Conservation (phyloP, 2,329 filamentous ascomycete species). For the Hymenoscyphus salicellus region DNA sequence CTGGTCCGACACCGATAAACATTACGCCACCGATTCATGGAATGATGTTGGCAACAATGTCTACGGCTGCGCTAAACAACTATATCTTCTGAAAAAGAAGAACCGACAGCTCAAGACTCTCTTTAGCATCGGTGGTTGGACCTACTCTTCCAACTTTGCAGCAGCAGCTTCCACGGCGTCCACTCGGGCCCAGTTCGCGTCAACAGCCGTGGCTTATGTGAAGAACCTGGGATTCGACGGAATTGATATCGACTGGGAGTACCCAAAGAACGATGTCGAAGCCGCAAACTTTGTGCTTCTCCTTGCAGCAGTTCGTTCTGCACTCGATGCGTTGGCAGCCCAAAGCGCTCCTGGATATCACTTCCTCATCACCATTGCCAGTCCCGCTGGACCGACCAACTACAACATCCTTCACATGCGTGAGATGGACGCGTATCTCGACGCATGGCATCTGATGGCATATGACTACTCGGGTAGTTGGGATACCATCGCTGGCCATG, state of each 20-base stretch:
- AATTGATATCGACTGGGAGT: constrained; percentile 40
- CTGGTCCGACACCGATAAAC: constrained; percentile 73
- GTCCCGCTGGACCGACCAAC: constrained; percentile 47
- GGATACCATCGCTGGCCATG: constrained; percentile 61
- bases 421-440: constrained; percentile 47
- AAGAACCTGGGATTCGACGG: constrained; percentile 67
- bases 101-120: constrained; percentile 76
- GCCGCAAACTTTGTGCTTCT: constrained; percentile 36
- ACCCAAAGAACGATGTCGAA: constrained; percentile 27
- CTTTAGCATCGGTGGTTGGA: constrained; percentile 82
- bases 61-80: constrained; percentile 78
- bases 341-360: constrained; percentile 46
- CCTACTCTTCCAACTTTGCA: constrained; percentile 75
- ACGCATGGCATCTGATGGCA: constrained; percentile 64
- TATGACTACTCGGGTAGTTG: constrained; percentile 71
- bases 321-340: constrained; percentile 49
- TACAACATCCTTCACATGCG: constrained; percentile 48
- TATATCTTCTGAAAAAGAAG: constrained; percentile 72
- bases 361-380: constrained; percentile 54
- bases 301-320: constrained; percentile 34
- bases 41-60: constrained; percentile 67
- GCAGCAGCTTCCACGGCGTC: constrained; percentile 60
- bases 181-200: constrained; percentile 65
- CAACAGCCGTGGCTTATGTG: constrained; percentile 64
- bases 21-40: constrained; percentile 70